Base-by-base conservation (phyloP, 1,284 basidiomycete genomes). In the Ceratorhiza oryzae-sativae region DNA sequence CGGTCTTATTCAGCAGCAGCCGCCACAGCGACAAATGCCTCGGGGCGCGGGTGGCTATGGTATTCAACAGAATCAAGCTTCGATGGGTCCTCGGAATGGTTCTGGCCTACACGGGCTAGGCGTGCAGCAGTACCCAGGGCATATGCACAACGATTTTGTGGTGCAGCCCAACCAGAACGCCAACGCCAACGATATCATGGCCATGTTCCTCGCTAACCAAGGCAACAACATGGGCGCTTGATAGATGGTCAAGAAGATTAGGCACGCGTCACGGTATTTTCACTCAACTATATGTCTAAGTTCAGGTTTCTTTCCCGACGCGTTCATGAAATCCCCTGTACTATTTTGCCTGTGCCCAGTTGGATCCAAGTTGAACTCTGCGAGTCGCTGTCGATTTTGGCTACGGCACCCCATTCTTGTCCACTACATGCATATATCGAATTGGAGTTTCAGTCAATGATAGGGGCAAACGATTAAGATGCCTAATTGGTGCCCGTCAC, bases 91-190 rank as follows among this genome's bases (percentile, higher is more conserved):
- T 42, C 65, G 65, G 13, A 58, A 23, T n/a, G 51, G 41, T 58
- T 70, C 65, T 58, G 53, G 65, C 30, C 39, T 58, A 15, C 65
- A 70, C n/a, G 65, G 65, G 18, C 53, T 70, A 18, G 65, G 65
- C 27, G 65, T 41, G 41, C 65, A 68, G 51, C 63, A 70, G 42
- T 70, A 70, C 25, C 53, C 51, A 15, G 53, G 32, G 15, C 65
- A 70, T 30, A 70, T 70, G 65, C 65, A 70, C 65, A 70, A 70
- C 41, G 65, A 70, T 42, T 70, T 70, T 36, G 65, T 70, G 18
- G 65, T 70, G 30, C 65, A 70, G 55, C 65, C 65, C 10, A 70
- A 58, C 53, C 65, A 56, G 32, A 55, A 13, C n/a, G 48, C 65
- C 39, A 70, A 70, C 30, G 53, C 65, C 27, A 70, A 45, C 27